Percentiles rank a stretch among this genome's conserved stretches.
Evolutionary conservation across 2,329 filamentous ascomycete genomes (phyloP).

Genomic region (Fonsecaea multimorphosa): DNA sequence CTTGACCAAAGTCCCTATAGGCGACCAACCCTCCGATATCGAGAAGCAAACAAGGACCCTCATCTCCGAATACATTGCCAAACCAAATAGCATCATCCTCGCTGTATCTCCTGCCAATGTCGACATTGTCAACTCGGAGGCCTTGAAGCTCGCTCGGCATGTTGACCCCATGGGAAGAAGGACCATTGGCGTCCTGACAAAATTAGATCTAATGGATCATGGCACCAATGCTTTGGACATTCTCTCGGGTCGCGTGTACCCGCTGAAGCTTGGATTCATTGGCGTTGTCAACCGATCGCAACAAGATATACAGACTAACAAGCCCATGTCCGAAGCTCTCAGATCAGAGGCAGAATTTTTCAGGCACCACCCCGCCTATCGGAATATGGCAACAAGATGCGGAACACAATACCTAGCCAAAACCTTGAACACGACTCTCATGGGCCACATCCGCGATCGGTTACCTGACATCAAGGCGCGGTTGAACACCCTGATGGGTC

Average conservation of each 20-base stretch:
- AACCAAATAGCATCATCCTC: slow-evolving; percentile 97
- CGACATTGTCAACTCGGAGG: slow-evolving; percentile 97
- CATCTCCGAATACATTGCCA: slow-evolving; percentile 97
- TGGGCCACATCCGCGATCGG: slow-evolving; percentile 94
- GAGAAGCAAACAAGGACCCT: slow-evolving; percentile 97
- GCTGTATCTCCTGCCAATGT: slow-evolving; percentile 97
- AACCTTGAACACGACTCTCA: slow-evolving; percentile 91
- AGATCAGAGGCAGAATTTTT: slow-evolving; percentile 94
- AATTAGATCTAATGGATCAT: slow-evolving; percentile 98
- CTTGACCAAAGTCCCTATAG: slow-evolving; percentile 96
- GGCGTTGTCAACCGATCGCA: slow-evolving; percentile 97
- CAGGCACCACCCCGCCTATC: slow-evolving; percentile 93
- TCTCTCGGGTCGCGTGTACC: slow-evolving; percentile 94
- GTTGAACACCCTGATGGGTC: slow-evolving; percentile 98
- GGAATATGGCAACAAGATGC: slow-evolving; percentile 91
- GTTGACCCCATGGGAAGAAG: slow-evolving; percentile 92
- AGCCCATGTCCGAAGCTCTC: slow-evolving; percentile 90
- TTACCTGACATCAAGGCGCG: slow-evolving; percentile 97
- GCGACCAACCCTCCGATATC: slow-evolving; percentile 95
- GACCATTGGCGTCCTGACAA: slow-evolving; percentile 96
- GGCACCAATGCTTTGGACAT: slow-evolving; percentile 98
- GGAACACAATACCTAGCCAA: slow-evolving; percentile 94
- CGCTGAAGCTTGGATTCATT: slow-evolving; percentile 95
- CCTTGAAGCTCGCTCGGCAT: slow-evolving; percentile 93
- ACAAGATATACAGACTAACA: slow-evolving; percentile 95